Evolutionary conservation across 768 basidiomycete genomes (phyloP).

Genomic region (Tricholoma bakamatsutake): DNA sequence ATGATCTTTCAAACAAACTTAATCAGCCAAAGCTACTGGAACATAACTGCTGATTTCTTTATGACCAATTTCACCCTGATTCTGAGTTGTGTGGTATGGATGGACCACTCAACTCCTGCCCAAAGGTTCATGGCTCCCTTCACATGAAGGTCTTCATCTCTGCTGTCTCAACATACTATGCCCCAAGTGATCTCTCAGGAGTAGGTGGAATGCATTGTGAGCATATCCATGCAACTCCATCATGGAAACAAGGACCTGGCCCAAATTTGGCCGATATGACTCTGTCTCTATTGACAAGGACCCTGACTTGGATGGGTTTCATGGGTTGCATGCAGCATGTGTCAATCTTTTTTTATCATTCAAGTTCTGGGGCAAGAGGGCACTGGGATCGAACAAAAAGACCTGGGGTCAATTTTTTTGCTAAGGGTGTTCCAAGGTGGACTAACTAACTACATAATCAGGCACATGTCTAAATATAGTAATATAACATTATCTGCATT

Average conservation of each 20-base stretch:
- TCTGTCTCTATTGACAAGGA: constrained; percentile 18
- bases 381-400: too few relatives aligned
- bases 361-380: constrained; percentile 1
- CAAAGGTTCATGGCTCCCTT: constrained; percentile 12
- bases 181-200: constrained; percentile 17
- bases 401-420: too few relatives aligned
- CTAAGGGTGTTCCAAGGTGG: too few relatives aligned
- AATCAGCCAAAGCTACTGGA: too few relatives aligned
- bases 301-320: constrained; percentile 16
- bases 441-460: too few relatives aligned
- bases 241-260: too few relatives aligned
- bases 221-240: constrained; percentile 20
- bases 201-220: constrained; percentile 17
- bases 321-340: constrained; percentile 15
- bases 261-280: too few relatives aligned
- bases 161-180: constrained; percentile 21
- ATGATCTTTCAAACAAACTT: constrained; percentile 10
- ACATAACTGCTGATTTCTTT: constrained; percentile 20
- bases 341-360: constrained; percentile 25
- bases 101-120: constrained; percentile 13
- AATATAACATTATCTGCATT: too few relatives aligned
- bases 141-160: constrained; percentile 18
- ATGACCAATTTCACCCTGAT: constrained; percentile 17
- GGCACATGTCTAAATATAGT: too few relatives aligned
- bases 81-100: background rate